Base-by-base conservation (phyloP, 352 stramenopile species). In the Globisporangium middletonii region DNA sequence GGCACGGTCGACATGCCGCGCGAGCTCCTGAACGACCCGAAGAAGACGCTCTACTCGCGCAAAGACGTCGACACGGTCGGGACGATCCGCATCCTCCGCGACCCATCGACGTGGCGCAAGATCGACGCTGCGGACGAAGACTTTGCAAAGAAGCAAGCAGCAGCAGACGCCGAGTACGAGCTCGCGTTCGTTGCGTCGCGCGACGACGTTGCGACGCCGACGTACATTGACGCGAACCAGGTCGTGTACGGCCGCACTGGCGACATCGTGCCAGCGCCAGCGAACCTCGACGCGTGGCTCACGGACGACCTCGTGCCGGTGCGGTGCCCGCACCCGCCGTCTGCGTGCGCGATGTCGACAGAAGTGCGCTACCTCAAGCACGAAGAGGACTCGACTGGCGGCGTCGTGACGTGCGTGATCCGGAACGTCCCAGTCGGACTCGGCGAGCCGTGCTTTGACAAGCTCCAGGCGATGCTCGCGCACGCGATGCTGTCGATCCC, bases 401-500 rank as follows among this genome's bases (percentile, higher is more conserved):
- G 97, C 33, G 94, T 98, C 11, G 94, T 99, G 12, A 98, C 96
- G 27, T 98, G 96, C 58, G 89, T 99, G 38, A 97, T 96, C 51
- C 83, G 95, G 51, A 99, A 99, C 65, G 96, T 98, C 19, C 96
- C 96, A 0, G 88, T 97, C 19, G 96, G 97, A 51, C 69, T 99
- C 8, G 97, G 97, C n/a, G 87, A 97, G 62, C 97, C 97, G 18
- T 98, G 98, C 56, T 99, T 99, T 74, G 97, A 99, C 81, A 99
- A 99, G 82, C 82, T 99, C 37, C 96, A 99, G 70, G 97, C 97
- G 16, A 83, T 98, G 57, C 76, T 99, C 42, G 97, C 97, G 35
- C 98, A 99, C 75, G 97, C 97, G 35, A 99, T 98, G 81, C 94
- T 99, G 72, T 99, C 95, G 35, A 97, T 99, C 64, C 97, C 97